These are phyloP conservation scores for Corynascus novoguineensis DNA, from an alignment of 495 filamentous ascomycete genomes.

Conservation along the genomic window DNA sequence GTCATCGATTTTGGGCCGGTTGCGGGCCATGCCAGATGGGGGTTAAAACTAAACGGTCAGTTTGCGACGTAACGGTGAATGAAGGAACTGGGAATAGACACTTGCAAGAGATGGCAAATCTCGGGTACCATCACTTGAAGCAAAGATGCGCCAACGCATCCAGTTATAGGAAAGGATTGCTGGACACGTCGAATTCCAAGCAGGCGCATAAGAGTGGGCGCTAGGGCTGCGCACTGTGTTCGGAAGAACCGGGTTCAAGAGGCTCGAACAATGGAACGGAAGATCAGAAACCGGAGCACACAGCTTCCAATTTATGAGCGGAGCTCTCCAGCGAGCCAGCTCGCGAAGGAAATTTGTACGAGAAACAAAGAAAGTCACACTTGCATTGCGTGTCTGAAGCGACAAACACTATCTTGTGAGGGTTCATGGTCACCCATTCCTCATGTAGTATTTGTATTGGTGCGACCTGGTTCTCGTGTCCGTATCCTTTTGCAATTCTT, in stretches of 20 bases:
- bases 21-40: not conserved
- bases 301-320: too few relatives aligned
- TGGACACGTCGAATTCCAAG: not conserved
- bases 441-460: not conserved
- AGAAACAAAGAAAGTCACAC: too few relatives aligned
- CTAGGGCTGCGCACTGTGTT: slow-evolving; percentile 20
- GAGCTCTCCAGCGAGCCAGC: too few relatives aligned
- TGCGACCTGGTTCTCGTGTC: slow-evolving; percentile 6
- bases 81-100: slow-evolving; percentile 20
- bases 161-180: too few relatives aligned
- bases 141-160: too few relatives aligned
- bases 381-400: not conserved
- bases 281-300: too few relatives aligned
- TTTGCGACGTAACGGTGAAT: too few relatives aligned
- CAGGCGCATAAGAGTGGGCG: slow-evolving; percentile 2
- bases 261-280: not conserved
- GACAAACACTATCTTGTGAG: not conserved
- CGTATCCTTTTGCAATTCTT: too few relatives aligned
- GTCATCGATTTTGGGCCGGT: slow-evolving; percentile 19
- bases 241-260: slow-evolving; percentile 12
- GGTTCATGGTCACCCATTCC: not conserved
- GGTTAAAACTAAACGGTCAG: too few relatives aligned
- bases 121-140: not conserved
- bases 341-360: too few relatives aligned
- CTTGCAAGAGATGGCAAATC: slow-evolving; percentile 13